Percentiles rank a stretch among this genome's conserved stretches.
These are phyloP conservation scores for Spinacia oleracea DNA, from an alignment of 179 eudicot species.

Conservation along the genomic window DNA sequence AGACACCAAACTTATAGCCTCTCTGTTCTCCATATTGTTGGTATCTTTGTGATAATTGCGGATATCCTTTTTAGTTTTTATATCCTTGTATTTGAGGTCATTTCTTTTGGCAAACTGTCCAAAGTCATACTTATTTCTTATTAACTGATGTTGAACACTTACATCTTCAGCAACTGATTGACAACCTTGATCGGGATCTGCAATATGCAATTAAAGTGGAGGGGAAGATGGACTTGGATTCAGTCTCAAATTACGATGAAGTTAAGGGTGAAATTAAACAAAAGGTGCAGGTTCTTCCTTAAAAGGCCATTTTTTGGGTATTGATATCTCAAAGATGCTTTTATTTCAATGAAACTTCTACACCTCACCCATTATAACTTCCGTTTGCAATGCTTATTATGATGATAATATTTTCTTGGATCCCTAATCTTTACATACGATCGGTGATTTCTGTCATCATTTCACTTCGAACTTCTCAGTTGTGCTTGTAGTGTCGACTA, in stretches of 20 bases:
- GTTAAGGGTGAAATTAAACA: slow-evolving; percentile 76
- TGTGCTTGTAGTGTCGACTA: background rate
- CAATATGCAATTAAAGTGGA: slow-evolving; percentile 97
- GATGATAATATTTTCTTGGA: background rate
- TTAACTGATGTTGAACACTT: slow-evolving; percentile 22
- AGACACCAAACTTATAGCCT: background rate
- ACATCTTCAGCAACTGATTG: slow-evolving; percentile 68
- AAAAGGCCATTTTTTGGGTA: slow-evolving; percentile 8
- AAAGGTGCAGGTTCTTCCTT: slow-evolving; percentile 53
- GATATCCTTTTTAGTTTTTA: background rate
- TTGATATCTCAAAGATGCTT: slow-evolving; percentile 4
- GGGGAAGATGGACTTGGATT: slow-evolving; percentile 91
- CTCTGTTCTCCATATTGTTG: no score
- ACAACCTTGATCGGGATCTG: slow-evolving; percentile 96
- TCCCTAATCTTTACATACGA: background rate
- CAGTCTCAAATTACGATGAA: slow-evolving; percentile 80
- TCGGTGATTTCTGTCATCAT: background rate
- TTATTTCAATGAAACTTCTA: background rate
- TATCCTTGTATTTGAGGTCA: background rate
- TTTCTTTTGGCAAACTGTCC: background rate
- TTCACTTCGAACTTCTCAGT: background rate
- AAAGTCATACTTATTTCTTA: background rate
- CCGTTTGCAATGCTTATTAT: background rate
- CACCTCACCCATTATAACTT: background rate
- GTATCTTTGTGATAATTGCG: background rate